Evolutionary conservation across 768 basidiomycete genomes (phyloP).

Genomic region (Mycena epipterygia): DNA sequence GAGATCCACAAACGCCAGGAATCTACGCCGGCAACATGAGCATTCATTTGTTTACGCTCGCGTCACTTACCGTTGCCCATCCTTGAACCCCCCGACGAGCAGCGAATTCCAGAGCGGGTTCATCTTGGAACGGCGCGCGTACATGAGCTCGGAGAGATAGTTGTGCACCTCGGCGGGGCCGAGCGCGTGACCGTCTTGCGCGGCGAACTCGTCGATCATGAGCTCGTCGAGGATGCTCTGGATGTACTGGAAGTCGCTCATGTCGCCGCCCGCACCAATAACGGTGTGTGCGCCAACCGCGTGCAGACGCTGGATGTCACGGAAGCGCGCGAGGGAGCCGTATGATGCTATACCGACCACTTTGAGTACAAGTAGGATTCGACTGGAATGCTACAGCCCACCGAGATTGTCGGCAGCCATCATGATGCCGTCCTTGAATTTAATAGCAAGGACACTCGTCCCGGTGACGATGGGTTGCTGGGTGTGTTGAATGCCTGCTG

Average conservation of each 20-base stretch:
- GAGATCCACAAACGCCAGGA: slow-evolving; percentile 94
- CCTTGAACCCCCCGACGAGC: slow-evolving; percentile 91
- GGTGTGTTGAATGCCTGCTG: slow-evolving; percentile 81
- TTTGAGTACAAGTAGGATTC: neutral
- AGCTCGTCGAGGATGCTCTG: slow-evolving; percentile 85
- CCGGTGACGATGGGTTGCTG: slow-evolving; percentile 98
- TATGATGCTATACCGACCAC: slow-evolving; percentile 83
- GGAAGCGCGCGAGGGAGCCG: slow-evolving; percentile 97
- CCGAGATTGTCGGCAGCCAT: slow-evolving; percentile 98
- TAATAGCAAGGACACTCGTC: slow-evolving; percentile 94
- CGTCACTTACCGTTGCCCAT: slow-evolving; percentile 81
- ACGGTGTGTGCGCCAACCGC: slow-evolving; percentile 87
- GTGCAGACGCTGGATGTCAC: slow-evolving; percentile 91
- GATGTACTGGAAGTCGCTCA: slow-evolving; percentile 97
- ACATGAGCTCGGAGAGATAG: slow-evolving; percentile 92
- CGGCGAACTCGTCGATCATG: slow-evolving; percentile 82
- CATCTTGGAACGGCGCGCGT: slow-evolving; percentile 87
- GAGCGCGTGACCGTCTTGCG: slow-evolving; percentile 86
- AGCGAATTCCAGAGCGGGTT: slow-evolving; percentile 97
- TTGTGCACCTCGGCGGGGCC: slow-evolving; percentile 94
- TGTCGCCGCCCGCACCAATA: slow-evolving; percentile 94
- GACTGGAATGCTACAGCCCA: slow-evolving; percentile 50
- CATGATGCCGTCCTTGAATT: slow-evolving; percentile 97
- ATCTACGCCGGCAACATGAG: slow-evolving; percentile 61
- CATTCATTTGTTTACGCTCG: neutral